Base-by-base conservation (phyloP, 1,139 yeast species). In the Hyphopichia burtonii region DNA sequence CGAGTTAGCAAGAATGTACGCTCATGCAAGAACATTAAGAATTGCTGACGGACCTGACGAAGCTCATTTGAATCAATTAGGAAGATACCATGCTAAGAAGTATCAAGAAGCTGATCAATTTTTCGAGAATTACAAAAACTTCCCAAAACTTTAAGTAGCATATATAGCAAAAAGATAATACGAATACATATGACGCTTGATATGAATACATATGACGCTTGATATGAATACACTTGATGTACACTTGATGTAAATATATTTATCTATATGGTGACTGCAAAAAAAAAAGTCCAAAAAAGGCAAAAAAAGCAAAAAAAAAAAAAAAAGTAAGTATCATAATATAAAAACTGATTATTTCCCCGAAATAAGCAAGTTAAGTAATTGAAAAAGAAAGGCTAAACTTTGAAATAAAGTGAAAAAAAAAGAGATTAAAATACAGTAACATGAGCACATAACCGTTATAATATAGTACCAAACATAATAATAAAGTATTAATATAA, bases 41-140 rank as follows among this genome's bases (percentile, higher is more conserved):
- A 79, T 82, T 45, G 88, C 89, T 15, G 90, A 83, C 57, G 88
- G 89, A 8, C 89, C 90, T 2, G 89, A 83, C 63, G 89, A 83
- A 61, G 85, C 85, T 7, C 88, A 83, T 58, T 65, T 80, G 59
- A 67, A 68, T 50, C 88, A 82, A 61, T 68, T 83, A 52, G 87
- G 80, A 10, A 66, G 79, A 43, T 59, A 64, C 36, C 76, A 74
- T 45, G 62, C 69, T 27, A 71, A 71, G 51, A 53, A 53, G 40
- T 70, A 67, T 41, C 47, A 52, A 6, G 45, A 49, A 15, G 68
- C 66, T 17, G 74, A 69, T 45, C 56, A 54, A 34, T 73, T 57
- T 48, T 73, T 73, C 47, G 62, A 50, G 12, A 48, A 46, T 16
- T 48, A 36, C 27, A 32, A 33, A 16, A 17, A 30, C 11, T 55